Conservation (phyloP, 257 asterid species). For the Solanum pennellii region DNA sequence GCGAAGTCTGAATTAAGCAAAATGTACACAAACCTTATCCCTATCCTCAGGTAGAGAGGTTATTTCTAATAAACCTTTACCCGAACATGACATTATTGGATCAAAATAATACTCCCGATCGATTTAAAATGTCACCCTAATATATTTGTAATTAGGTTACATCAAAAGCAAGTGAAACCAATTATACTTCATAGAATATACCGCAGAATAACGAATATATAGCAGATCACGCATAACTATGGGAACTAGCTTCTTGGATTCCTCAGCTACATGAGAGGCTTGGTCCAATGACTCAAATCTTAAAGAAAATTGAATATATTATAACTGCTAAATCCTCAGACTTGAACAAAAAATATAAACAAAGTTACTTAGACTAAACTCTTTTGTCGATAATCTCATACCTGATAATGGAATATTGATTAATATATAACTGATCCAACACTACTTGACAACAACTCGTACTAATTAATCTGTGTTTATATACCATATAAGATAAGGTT, state of each 20-base stretch:
- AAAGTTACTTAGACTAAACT: not conserved
- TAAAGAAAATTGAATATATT: not conserved
- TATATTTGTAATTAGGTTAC: not conserved
- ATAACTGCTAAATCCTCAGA: not conserved
- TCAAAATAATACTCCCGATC: not conserved
- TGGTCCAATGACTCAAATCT: not conserved
- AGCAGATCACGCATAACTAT: not conserved
- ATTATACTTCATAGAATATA: not conserved
- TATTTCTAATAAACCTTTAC: not conserved
- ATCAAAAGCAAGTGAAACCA: not conserved
- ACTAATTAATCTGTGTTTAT: not conserved
- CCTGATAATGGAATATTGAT: not conserved
- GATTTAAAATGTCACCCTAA: not conserved
- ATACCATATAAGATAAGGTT: not conserved
- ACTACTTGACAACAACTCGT: not conserved
- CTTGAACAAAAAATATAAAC: not conserved
- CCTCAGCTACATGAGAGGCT: not conserved
- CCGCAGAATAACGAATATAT: not conserved
- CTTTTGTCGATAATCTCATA: not conserved
- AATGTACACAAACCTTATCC: not conserved
- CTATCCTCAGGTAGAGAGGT: not conserved
- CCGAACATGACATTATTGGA: not conserved
- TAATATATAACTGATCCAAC: not conserved
- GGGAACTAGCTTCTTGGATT: not conserved
- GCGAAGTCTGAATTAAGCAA: not conserved